phyloP scores from a whole-genome alignment of 345 rosid species.

The Arabidopsis arenosa region DNA sequence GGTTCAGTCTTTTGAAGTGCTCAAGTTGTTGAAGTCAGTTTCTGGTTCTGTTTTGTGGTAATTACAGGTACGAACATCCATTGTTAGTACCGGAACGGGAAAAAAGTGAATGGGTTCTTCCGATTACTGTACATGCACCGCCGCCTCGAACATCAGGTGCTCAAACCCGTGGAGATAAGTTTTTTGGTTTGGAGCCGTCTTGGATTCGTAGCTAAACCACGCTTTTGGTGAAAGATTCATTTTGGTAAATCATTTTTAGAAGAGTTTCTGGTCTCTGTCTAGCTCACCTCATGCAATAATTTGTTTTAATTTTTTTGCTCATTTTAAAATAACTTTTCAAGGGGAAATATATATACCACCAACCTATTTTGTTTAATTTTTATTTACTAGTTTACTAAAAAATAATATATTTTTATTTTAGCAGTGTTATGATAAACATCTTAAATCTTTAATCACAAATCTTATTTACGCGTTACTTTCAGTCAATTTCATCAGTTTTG shows the following conservation, averaged over 20 bases:
- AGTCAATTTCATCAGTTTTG: background rate
- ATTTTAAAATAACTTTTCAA: background rate
- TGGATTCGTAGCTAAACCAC: constrained; percentile 54
- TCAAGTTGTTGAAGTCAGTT: constrained; percentile 19
- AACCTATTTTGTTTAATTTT: background rate
- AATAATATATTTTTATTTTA: background rate
- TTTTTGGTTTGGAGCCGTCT: constrained; percentile 69
- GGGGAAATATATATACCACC: constrained; percentile 12
- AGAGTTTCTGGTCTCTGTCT: constrained; percentile 18
- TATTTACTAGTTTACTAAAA: background rate
- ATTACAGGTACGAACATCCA: constrained; percentile 86
- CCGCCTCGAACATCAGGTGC: constrained; percentile 63
- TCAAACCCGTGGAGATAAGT: constrained; percentile 63
- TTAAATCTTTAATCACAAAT: background rate
- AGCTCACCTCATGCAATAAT: constrained; percentile 24
- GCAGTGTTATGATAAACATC: background rate
- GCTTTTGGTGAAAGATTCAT: background rate
- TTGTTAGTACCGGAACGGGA: constrained; percentile 81
- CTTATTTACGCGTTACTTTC: background rate
- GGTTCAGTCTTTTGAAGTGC: constrained; percentile 17
- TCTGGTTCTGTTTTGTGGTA: constrained; percentile 28
- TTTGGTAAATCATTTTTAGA: constrained; percentile 25
- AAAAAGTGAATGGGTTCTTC: constrained; percentile 93
- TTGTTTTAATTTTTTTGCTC: background rate
- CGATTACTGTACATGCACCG: constrained; percentile 88